Base-by-base conservation (phyloP, 1,284 basidiomycete genomes). In the Malassezia yamatoensis region DNA sequence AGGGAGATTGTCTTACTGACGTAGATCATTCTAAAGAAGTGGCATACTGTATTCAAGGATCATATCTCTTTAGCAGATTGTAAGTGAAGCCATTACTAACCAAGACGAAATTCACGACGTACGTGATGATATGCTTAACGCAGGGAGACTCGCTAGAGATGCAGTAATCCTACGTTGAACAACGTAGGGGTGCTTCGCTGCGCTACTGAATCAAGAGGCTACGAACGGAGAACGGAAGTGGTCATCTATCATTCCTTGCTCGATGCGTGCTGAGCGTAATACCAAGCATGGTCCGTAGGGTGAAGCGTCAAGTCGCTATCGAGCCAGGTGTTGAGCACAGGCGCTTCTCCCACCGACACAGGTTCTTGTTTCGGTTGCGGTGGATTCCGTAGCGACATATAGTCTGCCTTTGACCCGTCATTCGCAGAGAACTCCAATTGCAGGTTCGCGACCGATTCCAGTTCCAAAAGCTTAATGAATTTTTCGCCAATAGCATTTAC, bases 1-100 rank as follows among this genome's bases (percentile, higher is more conserved):
- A 49, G 47, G 69, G 54, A 1, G 7, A 15, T 5, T n/a, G 7
- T 38, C 10, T 21, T 12, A 24, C 73, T 77, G 9, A 78, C 77
- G 42, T 91, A 96, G 82, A 96, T 98, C 60, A 82, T 86, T 69
- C 78, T 98, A 51, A 98, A 96, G 83, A 96, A 96, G 82, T 96
- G 90, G 90, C 67, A 66, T 34, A 60, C 53, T 10, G 61, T 63
- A 4, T 70, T 67, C 63, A 77, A 75, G 61, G 70, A 77, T 47
- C 75, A 96, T 74, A 93, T 98, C 69, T 88, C 88, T 5, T 81
- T 98, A 13, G 77, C 81, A 40, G 94, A 98, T 77, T 98, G 40
- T 41, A 48, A 16, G 55, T 58, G 32, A 9, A 3, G 3, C 24
- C 3, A 29, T 48, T 24, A 39, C 29, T 53, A 18, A 49, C 44